Evolutionary conservation across 371 early-diverging fungal genomes (phyloP).

Genomic region (Nematocida sp.): DNA sequence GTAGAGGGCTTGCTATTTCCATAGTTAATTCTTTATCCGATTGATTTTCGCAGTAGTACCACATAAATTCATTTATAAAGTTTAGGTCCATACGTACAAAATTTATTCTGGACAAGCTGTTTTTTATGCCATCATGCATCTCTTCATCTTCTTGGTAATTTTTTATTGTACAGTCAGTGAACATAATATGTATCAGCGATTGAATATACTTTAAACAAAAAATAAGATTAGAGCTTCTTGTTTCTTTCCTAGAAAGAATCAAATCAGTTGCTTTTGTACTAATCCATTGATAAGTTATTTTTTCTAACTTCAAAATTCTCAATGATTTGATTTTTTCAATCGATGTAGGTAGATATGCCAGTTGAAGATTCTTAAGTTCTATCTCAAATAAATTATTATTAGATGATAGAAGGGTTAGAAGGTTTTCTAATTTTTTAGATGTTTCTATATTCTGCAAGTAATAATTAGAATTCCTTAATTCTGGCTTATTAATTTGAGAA

Average conservation of each 20-base stretch:
- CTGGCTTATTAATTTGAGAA: too few species aligned
- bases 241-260: too few species aligned
- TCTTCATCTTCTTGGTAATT: background rate
- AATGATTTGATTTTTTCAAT: background rate
- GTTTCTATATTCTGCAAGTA: background rate
- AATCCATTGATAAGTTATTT: too few species aligned
- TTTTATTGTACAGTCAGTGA: background rate
- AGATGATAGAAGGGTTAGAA: background rate
- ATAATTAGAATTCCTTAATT: too few species aligned
- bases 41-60: background rate
- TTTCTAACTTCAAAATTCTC: too few species aligned
- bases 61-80: slow-evolving; percentile 3
- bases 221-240: too few species aligned
- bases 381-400: background rate
- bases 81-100: background rate
- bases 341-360: background rate
- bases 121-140: background rate
- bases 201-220: background rate
- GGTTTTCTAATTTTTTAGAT: background rate
- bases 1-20: background rate
- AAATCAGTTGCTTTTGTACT: too few species aligned
- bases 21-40: background rate
- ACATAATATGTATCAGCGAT: background rate
- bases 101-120: background rate
- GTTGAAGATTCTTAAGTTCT: background rate